Evolutionary conservation across 306 rosid species (phyloP).

Genomic region (Rosa lucieae): DNA sequence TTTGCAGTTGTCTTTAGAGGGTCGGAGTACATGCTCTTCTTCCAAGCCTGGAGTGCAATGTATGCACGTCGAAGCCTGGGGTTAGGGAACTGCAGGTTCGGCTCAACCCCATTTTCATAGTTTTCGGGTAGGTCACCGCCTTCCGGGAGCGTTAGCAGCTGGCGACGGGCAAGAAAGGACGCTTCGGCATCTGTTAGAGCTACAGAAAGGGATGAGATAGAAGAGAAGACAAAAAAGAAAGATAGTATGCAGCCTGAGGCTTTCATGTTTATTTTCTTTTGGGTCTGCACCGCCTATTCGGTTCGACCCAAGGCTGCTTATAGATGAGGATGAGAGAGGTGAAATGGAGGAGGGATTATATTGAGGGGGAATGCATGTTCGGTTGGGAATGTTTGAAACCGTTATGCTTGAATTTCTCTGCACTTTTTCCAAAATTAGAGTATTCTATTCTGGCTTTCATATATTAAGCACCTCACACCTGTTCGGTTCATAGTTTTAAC

Average conservation of each 20-base stretch:
- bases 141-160: slow-evolving; percentile 17
- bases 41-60: slow-evolving; percentile 41
- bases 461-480: background rate
- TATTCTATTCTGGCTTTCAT: background rate
- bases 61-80: slow-evolving; percentile 36
- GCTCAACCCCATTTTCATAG: slow-evolving; percentile 17
- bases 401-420: slow-evolving; percentile 26
- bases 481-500: background rate
- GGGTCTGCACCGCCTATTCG: slow-evolving; percentile 34
- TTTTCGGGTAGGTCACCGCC: slow-evolving; percentile 26
- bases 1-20: slow-evolving; percentile 23
- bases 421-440: background rate
- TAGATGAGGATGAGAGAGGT: slow-evolving; percentile 1
- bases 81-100: slow-evolving; percentile 19
- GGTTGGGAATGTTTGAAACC: slow-evolving; percentile 11
- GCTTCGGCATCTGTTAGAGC: slow-evolving; percentile 31
- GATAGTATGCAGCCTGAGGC: slow-evolving; percentile 27
- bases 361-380: background rate
- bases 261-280: slow-evolving; percentile 25
- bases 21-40: slow-evolving; percentile 26
- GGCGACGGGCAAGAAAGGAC: slow-evolving; percentile 26
- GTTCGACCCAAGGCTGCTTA: slow-evolving; percentile 38
- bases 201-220: background rate
- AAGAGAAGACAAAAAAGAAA: slow-evolving; percentile 2
- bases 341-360: background rate